Evolutionary conservation across 768 basidiomycete species (phyloP).

Genomic region (Tulasnella sp.): DNA sequence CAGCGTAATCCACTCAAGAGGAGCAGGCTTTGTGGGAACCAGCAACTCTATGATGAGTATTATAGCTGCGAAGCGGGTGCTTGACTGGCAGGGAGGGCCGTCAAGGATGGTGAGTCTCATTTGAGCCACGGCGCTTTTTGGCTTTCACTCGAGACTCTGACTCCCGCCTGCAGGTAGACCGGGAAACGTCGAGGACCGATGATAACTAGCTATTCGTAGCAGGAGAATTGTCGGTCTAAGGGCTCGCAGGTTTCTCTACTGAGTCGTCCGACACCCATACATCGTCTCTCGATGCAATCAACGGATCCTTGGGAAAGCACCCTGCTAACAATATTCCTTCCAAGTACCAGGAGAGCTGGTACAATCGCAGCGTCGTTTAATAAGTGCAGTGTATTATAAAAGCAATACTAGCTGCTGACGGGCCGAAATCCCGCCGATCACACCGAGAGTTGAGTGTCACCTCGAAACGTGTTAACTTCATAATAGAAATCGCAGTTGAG

Average conservation of each 20-base stretch:
- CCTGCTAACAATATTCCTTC: too few species aligned
- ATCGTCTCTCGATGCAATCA: too few species aligned
- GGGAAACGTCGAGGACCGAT: not conserved
- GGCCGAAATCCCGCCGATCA: too few species aligned
- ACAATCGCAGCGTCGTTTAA: too few species aligned
- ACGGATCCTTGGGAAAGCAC: too few species aligned
- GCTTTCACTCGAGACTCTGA: not conserved
- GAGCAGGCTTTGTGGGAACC: slow-evolving; percentile 63
- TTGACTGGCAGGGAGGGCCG: slow-evolving; percentile 56
- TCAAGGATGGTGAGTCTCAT: slow-evolving; percentile 38
- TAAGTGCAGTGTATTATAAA: too few species aligned
- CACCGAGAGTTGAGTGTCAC: too few species aligned
- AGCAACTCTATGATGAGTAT: slow-evolving; percentile 62
- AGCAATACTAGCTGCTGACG: too few species aligned
- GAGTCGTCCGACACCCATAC: not conserved
- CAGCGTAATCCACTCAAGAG: slow-evolving; percentile 59
- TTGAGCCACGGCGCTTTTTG: not conserved
- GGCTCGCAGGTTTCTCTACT: not conserved
- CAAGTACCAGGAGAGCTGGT: too few species aligned
- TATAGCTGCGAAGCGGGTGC: slow-evolving; percentile 53
- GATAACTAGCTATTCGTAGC: too few species aligned
- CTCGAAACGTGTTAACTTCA: too few species aligned
- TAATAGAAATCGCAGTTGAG: too few species aligned
- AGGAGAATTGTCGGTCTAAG: not conserved
- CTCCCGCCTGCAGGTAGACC: not conserved